A percentile compares a stretch with the other conserved stretches of the same genome.
These are phyloP conservation scores for Suhomyces emberorum DNA, from an alignment of 805 yeast species.

Conservation along the genomic window DNA sequence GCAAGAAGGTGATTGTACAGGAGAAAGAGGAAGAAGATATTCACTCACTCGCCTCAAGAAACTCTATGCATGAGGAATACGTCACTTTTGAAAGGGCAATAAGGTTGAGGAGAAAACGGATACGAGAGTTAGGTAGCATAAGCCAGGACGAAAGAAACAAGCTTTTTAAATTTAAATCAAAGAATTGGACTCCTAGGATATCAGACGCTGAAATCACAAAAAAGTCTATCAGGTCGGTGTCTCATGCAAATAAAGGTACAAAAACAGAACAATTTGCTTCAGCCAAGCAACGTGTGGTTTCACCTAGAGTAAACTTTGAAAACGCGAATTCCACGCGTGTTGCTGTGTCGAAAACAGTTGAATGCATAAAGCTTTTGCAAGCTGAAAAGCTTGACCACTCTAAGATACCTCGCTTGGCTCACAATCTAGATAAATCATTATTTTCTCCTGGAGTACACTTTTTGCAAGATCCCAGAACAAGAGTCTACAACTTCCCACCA, in stretches of 20 bases:
- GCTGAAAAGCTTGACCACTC: conserved; percentile 18
- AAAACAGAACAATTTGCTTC: background rate
- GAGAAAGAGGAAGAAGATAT: background rate
- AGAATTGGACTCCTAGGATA: conserved; percentile 2
- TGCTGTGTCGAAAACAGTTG: background rate
- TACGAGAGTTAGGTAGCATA: background rate
- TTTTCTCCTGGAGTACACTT: conserved; percentile 82
- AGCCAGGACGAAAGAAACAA: conserved; percentile 1
- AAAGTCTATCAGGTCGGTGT: background rate
- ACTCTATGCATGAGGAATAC: background rate
- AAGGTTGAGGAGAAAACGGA: background rate
- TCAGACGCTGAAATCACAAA: background rate
- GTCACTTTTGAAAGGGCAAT: background rate
- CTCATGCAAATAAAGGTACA: background rate
- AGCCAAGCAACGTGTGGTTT: background rate
- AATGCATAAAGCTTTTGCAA: conserved; percentile 9
- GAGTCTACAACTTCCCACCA: conserved; percentile 66
- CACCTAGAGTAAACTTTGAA: background rate
- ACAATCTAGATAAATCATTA: conserved; percentile 65
- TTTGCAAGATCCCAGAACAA: conserved; percentile 72
- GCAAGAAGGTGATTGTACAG: background rate
- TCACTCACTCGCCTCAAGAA: background rate
- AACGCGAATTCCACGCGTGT: background rate
- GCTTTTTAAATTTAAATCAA: background rate
- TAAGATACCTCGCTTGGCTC: conserved; percentile 56